Percentiles rank a stretch among this genome's conserved stretches.
These are phyloP conservation scores for Sporothrix schenckii DNA, from an alignment of 2,329 filamentous ascomycete genomes.

Conservation along the genomic window DNA sequence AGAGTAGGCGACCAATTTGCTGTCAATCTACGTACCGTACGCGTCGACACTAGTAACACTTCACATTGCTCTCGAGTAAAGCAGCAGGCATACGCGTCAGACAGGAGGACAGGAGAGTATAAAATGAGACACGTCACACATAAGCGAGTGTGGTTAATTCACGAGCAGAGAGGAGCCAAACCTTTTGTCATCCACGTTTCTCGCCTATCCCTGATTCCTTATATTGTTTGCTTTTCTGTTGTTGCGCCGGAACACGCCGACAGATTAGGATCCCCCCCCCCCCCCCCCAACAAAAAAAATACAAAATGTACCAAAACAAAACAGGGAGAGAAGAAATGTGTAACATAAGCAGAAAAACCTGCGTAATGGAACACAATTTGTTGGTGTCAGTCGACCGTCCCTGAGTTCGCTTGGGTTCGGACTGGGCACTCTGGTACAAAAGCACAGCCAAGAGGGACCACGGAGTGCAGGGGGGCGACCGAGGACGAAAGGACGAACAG, in stretches of 20 bases:
- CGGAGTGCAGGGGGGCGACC: slow-evolving; percentile 7
- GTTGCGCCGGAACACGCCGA: slow-evolving; percentile 18
- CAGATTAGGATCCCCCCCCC: no score
- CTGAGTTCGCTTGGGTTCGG: not conserved
- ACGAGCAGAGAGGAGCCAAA: not conserved
- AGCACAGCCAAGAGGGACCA: slow-evolving; percentile 18
- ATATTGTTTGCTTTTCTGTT: not conserved
- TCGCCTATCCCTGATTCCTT: not conserved
- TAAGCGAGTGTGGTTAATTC: not conserved
- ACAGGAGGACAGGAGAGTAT: not conserved
- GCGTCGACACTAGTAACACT: not conserved
- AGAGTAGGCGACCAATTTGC: not conserved
- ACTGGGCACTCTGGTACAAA: slow-evolving; percentile 8
- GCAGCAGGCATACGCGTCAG: not conserved
- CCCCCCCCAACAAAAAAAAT: no score
- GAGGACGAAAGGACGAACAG: not conserved
- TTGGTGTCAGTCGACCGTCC: not conserved
- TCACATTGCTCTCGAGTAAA: not conserved
- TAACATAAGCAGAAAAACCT: no score
- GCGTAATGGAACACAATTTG: not conserved
- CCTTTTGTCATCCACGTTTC: not conserved
- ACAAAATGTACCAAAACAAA: not conserved
- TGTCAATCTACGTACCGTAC: not conserved
- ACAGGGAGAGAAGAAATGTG: not conserved
- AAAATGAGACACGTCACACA: not conserved